These are phyloP conservation scores for Mucor ambiguus DNA, from an alignment of 371 early-diverging fungal genomes.

Conservation along the genomic window DNA sequence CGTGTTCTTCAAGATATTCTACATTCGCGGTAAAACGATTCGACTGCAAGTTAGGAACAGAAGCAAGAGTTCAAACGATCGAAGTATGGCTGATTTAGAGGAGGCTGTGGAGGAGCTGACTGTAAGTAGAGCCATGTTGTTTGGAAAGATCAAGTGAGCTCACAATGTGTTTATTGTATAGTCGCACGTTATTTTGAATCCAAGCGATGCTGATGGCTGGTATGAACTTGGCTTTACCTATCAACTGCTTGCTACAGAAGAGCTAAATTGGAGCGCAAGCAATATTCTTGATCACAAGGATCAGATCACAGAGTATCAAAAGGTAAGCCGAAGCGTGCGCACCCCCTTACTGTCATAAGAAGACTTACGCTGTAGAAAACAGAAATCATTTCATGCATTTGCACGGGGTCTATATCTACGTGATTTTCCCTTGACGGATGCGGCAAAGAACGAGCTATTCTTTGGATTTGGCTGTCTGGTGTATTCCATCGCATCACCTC, in stretches of 20 bases:
- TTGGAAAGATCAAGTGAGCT: not conserved
- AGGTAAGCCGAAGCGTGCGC: constrained; percentile 29
- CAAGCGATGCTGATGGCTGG: constrained; percentile 66
- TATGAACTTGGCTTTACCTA: constrained; percentile 63
- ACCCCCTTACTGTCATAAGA: not conserved
- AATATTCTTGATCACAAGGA: constrained; percentile 55
- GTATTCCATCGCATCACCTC: constrained; percentile 65
- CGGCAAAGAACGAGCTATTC: constrained; percentile 37
- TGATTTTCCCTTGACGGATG: not conserved
- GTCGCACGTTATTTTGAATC: constrained; percentile 51
- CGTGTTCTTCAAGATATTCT: constrained; percentile 55
- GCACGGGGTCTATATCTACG: constrained; percentile 42
- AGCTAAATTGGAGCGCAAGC: constrained; percentile 66
- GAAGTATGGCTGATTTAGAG: constrained; percentile 62
- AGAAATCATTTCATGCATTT: constrained; percentile 66
- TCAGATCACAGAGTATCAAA: constrained; percentile 63
- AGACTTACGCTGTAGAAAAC: not conserved
- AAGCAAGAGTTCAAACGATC: constrained; percentile 54
- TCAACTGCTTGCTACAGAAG: constrained; percentile 64
- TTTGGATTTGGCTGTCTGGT: constrained; percentile 63
- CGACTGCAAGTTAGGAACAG: constrained; percentile 61
- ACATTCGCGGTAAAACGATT: constrained; percentile 64
- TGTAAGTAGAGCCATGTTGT: constrained; percentile 29
- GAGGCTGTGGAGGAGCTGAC: constrained; percentile 60
- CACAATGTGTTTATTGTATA: not conserved